Evolutionary conservation across 306 rosid species (phyloP).

Genomic region (Neltuma alba): DNA sequence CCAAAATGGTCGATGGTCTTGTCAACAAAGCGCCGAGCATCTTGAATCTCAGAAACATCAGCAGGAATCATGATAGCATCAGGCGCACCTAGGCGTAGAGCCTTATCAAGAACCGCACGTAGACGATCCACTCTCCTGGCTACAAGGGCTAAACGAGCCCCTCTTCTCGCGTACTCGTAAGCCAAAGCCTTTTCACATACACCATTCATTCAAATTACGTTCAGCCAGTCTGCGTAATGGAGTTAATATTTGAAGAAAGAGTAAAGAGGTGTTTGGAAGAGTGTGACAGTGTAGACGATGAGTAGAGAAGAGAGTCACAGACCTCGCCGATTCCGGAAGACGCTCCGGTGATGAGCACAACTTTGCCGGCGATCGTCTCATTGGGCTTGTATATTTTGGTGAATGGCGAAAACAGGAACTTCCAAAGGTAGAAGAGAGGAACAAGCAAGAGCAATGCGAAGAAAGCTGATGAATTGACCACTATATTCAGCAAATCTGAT

Average conservation of each 20-base stretch:
- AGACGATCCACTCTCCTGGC: constrained; percentile 30
- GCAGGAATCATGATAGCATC: not conserved
- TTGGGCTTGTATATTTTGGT: not conserved
- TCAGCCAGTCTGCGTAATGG: no score
- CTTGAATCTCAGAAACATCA: constrained; percentile 26
- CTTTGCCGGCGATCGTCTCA: constrained; percentile 8
- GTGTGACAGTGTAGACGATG: no score
- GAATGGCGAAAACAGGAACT: not conserved
- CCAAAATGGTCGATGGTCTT: constrained; percentile 13
- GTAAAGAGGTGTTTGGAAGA: no score
- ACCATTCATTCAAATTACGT: no score
- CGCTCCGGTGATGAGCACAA: not conserved
- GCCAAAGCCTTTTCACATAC: constrained; percentile 3
- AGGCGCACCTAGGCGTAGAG: not conserved
- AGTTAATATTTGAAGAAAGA: no score
- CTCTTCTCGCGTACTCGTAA: constrained; percentile 24
- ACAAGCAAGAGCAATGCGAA: not conserved
- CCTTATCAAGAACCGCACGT: not conserved
- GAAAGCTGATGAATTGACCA: not conserved
- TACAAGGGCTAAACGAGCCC: not conserved
- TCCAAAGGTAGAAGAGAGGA: not conserved
- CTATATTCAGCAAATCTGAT: not conserved
- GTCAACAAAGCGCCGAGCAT: constrained; percentile 5
- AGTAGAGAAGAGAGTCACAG: not conserved
- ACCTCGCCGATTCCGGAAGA: constrained; percentile 11